Conservation (phyloP, 2,329 filamentous ascomycete species). For the Arthroderma uncinatum region DNA sequence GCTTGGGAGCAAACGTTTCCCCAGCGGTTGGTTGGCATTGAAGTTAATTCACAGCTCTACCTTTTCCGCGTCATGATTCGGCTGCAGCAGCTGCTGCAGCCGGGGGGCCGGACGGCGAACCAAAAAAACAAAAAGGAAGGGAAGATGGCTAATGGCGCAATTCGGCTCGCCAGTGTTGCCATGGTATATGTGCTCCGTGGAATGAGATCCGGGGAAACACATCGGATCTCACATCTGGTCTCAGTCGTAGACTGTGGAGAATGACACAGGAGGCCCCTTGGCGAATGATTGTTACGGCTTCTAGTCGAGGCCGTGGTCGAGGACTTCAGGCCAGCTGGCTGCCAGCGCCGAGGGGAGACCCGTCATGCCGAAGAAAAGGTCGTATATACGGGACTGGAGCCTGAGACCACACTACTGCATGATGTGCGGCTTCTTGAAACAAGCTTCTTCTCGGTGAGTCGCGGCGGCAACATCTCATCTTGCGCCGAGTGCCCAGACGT, state of each 20-base stretch:
- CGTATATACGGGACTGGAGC: background rate
- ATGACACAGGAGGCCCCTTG: background rate
- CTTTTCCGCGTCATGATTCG: background rate
- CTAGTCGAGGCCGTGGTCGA: background rate
- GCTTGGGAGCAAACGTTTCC: background rate
- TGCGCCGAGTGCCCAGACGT: background rate
- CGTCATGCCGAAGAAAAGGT: background rate
- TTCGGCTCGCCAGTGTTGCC: background rate
- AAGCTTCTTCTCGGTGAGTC: constrained; percentile 4
- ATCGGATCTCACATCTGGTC: too few relatives aligned
- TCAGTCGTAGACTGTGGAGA: background rate
- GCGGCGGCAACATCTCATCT: background rate
- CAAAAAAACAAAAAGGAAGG: background rate
- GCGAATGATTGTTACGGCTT: background rate
- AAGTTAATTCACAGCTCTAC: background rate
- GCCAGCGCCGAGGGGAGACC: background rate
- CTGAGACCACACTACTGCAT: background rate
- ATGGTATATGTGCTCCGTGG: background rate
- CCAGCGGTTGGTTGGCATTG: background rate
- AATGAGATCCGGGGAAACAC: background rate
- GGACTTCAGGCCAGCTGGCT: background rate
- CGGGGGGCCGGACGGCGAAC: background rate
- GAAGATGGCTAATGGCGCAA: constrained; percentile 1
- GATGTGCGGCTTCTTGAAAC: constrained; percentile 1
- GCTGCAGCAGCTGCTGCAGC: background rate